Evolutionary conservation across 345 rosid genomes (phyloP).

Genomic region (Rubroshorea leprosula): DNA sequence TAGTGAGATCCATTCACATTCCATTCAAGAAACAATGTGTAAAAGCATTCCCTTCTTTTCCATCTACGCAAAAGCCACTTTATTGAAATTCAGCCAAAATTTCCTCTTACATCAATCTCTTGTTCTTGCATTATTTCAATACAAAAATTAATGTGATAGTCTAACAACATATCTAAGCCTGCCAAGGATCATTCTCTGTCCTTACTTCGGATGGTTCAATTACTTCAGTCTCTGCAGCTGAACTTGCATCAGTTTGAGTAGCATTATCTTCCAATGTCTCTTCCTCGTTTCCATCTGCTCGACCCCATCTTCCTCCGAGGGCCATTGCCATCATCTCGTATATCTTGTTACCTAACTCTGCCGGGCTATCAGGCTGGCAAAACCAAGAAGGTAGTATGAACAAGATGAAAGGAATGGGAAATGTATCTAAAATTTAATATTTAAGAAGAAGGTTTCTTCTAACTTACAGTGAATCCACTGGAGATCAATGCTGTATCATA

Average conservation of each 20-base stretch:
- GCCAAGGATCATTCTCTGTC: conserved; percentile 87
- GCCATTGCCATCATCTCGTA: conserved; percentile 99
- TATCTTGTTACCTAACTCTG: conserved; percentile 88
- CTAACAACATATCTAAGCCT: too few species aligned
- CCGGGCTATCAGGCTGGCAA: conserved; percentile 92
- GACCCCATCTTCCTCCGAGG: conserved; percentile 97
- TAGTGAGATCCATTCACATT: too few species aligned
- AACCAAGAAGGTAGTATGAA: conserved; percentile 2
- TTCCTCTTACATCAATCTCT: background rate
- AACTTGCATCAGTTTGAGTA: conserved; percentile 22
- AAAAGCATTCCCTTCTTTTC: too few species aligned
- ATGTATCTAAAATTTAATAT: background rate
- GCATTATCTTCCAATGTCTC: conserved; percentile 22
- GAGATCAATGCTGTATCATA: conserved; percentile 90
- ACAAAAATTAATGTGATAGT: background rate
- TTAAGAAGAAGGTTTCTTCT: background rate
- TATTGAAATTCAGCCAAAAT: background rate
- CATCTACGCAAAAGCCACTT: too few species aligned
- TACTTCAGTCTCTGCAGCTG: conserved; percentile 49
- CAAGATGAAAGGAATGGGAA: conserved; percentile 1
- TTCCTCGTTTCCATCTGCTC: conserved; percentile 44
- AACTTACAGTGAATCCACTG: conserved; percentile 89
- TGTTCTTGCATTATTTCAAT: background rate
- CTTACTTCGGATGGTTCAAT: conserved; percentile 92
- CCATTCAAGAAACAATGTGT: too few species aligned